Evolutionary conservation across 495 filamentous ascomycete genomes (phyloP).

Genomic region (Xylaria bambusicola): DNA sequence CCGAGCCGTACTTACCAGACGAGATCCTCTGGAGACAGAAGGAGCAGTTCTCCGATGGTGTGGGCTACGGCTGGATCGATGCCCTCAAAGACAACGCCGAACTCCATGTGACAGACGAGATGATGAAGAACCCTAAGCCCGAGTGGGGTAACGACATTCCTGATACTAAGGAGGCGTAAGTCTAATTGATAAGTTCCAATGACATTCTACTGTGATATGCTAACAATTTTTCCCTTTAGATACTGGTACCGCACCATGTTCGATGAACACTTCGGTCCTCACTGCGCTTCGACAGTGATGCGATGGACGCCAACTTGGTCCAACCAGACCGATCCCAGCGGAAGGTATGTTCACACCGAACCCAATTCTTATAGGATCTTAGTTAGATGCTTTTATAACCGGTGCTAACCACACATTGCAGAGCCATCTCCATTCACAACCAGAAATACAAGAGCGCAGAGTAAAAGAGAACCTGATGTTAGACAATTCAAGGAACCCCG

Average conservation of each 20-base stretch:
- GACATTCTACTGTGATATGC: too few species aligned
- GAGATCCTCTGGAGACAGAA: slow-evolving; percentile 98
- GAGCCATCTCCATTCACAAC: slow-evolving; percentile 70
- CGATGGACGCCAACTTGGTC: slow-evolving; percentile 98
- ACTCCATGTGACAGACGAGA: slow-evolving; percentile 85
- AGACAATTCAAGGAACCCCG: too few species aligned
- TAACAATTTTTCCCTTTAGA: slow-evolving; percentile 36
- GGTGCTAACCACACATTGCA: slow-evolving; percentile 32
- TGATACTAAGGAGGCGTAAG: slow-evolving; percentile 93
- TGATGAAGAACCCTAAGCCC: slow-evolving; percentile 93
- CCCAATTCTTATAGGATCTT: too few species aligned
- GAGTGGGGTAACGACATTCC: slow-evolving; percentile 92
- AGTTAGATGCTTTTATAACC: too few species aligned
- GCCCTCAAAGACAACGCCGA: slow-evolving; percentile 92
- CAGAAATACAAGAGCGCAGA: slow-evolving; percentile 60
- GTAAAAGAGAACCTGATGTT: slow-evolving; percentile 10
- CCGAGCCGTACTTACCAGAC: slow-evolving; percentile 82
- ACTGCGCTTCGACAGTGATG: slow-evolving; percentile 90
- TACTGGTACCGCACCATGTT: slow-evolving; percentile 99
- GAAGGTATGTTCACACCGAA: slow-evolving; percentile 63
- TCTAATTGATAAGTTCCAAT: too few species aligned
- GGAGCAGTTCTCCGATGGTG: slow-evolving; percentile 98
- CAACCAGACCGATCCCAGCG: slow-evolving; percentile 91
- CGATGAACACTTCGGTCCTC: slow-evolving; percentile 93
- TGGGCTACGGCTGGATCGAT: slow-evolving; percentile 99